phyloP scores from a whole-genome alignment of 2,329 filamentous ascomycete genomes.

The Dactylellina parvicollis region DNA sequence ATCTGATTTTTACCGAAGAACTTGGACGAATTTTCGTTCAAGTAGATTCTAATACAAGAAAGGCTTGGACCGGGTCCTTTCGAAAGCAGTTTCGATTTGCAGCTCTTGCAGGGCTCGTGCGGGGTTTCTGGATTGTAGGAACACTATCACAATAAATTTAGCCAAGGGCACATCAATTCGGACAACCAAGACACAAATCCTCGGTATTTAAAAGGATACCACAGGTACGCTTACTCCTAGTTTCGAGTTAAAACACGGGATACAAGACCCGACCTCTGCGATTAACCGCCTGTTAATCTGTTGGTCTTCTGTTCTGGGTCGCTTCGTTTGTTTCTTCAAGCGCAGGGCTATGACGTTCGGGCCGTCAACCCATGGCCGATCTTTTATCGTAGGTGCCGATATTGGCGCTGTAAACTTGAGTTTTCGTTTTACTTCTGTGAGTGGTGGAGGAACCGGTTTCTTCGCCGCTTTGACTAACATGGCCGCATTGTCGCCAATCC shows the following conservation, averaged over 20 bases:
- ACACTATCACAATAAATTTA: no score
- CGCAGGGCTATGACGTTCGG: background rate
- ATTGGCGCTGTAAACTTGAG: background rate
- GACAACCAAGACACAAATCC: no score
- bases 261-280: background rate
- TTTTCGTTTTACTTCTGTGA: background rate
- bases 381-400: background rate
- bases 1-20: background rate
- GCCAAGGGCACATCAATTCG: no score
- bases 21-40: background rate
- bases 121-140: background rate
- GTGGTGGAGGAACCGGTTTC: no score
- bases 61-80: background rate
- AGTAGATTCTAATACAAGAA: background rate
- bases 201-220: no score
- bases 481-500: no score
- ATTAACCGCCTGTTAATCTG: background rate
- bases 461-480: no score
- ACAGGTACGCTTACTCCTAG: no score
- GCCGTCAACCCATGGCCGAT: background rate
- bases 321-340: background rate
- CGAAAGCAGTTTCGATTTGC: background rate
- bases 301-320: background rate
- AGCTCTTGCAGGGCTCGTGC: background rate
- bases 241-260: no score